Conservation (phyloP, 768 basidiomycete species). For the Lactarius trivialis region DNA sequence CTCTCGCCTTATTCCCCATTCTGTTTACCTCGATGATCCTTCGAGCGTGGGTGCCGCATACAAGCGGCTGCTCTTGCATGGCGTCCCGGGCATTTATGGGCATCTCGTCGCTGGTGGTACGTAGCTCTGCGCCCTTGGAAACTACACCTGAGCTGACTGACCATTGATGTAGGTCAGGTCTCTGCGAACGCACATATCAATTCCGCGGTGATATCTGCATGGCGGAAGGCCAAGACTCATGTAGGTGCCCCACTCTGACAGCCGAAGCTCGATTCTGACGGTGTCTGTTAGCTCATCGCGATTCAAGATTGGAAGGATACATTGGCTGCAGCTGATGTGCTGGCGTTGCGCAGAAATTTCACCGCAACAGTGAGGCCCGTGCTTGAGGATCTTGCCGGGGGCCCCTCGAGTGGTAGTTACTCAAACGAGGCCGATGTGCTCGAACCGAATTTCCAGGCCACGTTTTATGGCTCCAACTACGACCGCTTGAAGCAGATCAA, state of each 20-base stretch:
- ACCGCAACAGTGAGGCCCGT: constrained; percentile 27
- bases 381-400: constrained; percentile 28
- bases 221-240: constrained; percentile 36
- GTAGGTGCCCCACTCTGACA: constrained; percentile 23
- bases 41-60: constrained; percentile 14
- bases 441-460: constrained; percentile 30
- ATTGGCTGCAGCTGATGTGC: constrained; percentile 18
- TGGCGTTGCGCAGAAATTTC: constrained; percentile 24
- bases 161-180: constrained; percentile 28
- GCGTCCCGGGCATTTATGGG: constrained; percentile 1
- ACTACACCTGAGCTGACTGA: background rate
- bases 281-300: background rate
- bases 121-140: background rate
- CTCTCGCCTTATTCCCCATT: constrained; percentile 17
- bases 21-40: constrained; percentile 1
- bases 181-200: constrained; percentile 31
- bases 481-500: constrained; percentile 30
- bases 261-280: background rate
- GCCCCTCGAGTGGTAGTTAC: constrained; percentile 29
- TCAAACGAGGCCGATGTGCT: constrained; percentile 33
- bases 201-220: constrained; percentile 32
- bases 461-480: constrained; percentile 35
- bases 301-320: background rate
- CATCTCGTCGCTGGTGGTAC: constrained; percentile 11
- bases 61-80: constrained; percentile 9